A percentile compares a stretch with the other conserved stretches of the same genome.
Evolutionary conservation across 2,329 filamentous ascomycete genomes (phyloP).

Genomic region (Colletotrichum trifolii): DNA sequence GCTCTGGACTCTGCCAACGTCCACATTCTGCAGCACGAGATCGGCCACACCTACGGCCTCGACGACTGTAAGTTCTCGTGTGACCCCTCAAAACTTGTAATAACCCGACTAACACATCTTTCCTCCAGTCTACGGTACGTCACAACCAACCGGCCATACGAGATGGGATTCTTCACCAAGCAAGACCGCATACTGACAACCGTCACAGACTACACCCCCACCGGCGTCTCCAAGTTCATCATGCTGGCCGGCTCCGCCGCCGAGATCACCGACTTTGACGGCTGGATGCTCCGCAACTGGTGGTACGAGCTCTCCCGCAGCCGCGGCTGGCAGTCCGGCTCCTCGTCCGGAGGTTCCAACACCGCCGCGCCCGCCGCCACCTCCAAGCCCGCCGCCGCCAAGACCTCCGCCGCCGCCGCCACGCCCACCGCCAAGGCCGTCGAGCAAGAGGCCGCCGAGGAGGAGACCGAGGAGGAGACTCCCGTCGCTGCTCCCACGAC

Average conservation of each 20-base stretch:
- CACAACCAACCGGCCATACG: neutral
- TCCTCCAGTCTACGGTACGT: slow-evolving; percentile 23
- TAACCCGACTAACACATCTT: neutral
- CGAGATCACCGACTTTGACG: slow-evolving; percentile 59
- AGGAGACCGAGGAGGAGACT: neutral
- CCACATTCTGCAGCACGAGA: slow-evolving; percentile 60
- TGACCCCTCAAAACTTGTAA: neutral
- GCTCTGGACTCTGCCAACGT: slow-evolving; percentile 49
- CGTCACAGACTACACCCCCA: slow-evolving; percentile 53
- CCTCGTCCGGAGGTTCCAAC: slow-evolving; percentile 8
- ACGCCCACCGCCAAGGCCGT: slow-evolving; percentile 3
- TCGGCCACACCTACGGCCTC: slow-evolving; percentile 56
- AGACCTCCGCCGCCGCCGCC: slow-evolving; percentile 3
- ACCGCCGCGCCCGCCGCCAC: slow-evolving; percentile 7
- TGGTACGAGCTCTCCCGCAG: slow-evolving; percentile 51
- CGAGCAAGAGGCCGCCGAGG: neutral
- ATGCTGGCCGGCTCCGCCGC: slow-evolving; percentile 57
- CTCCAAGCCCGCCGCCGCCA: neutral
- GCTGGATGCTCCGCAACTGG: slow-evolving; percentile 61
- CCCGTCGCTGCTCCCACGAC: neutral
- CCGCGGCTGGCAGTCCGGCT: slow-evolving; percentile 42
- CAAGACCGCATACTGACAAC: neutral
- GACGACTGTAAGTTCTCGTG: slow-evolving; percentile 46
- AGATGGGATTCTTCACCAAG: no score
- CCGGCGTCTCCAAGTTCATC: slow-evolving; percentile 54